These are phyloP conservation scores for Diaporthe sp. DNA, from an alignment of 2,329 filamentous ascomycete genomes.

Conservation along the genomic window DNA sequence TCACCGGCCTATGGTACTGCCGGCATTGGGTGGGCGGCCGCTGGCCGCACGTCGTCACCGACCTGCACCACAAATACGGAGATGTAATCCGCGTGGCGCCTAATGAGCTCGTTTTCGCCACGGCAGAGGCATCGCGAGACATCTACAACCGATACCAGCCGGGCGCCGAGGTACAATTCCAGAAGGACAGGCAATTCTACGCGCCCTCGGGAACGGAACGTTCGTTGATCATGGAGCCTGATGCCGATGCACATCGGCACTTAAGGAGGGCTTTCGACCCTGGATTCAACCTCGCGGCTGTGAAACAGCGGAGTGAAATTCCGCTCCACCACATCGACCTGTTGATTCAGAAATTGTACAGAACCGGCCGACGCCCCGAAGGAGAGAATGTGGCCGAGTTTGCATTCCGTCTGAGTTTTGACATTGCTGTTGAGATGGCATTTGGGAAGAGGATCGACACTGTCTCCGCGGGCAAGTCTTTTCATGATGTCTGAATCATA, in stretches of 20 bases:
- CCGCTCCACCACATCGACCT: background rate
- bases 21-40: background rate
- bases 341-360: background rate
- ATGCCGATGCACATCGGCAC: background rate
- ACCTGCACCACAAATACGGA: background rate
- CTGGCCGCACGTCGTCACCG: background rate
- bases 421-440: background rate
- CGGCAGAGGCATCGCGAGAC: background rate
- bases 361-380: background rate
- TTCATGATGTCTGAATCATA: no score
- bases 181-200: background rate
- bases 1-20: background rate
- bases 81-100: background rate
- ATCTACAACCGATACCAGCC: background rate
- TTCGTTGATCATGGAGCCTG: background rate
- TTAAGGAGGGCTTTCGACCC: background rate
- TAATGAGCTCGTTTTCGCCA: background rate
- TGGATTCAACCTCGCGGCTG: background rate
- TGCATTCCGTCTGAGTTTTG: background rate
- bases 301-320: background rate
- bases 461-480: background rate
- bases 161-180: background rate
- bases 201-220: background rate
- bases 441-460: background rate
- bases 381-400: background rate